A percentile compares a stretch with the other conserved stretches of the same genome.
phyloP scores from a whole-genome alignment of 139 green algal genomes.

The Chlorella vulgaris region DNA sequence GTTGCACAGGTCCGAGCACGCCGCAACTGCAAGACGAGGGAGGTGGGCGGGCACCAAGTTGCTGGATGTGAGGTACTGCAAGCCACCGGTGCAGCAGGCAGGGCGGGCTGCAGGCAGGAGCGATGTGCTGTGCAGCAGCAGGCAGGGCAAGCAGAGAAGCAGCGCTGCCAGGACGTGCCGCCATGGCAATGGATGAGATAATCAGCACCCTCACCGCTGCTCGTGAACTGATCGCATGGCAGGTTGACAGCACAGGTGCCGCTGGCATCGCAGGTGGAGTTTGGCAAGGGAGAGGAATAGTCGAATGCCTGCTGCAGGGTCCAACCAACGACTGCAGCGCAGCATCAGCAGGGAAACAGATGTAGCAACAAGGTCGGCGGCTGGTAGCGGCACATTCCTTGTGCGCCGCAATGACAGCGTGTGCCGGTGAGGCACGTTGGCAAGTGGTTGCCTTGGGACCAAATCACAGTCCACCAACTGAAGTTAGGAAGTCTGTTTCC shows the following conservation, averaged over 20 bases:
- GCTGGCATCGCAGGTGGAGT: not conserved
- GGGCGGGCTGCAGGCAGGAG: no score
- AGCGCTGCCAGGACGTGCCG: no score
- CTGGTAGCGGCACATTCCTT: not conserved
- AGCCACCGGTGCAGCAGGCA: no score
- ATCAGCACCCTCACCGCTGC: not conserved
- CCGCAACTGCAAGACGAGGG: not conserved
- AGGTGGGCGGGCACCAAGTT: not conserved
- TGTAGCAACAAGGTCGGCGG: not conserved
- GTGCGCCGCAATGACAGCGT: not conserved
- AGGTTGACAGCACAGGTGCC: not conserved
- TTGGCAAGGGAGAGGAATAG: not conserved
- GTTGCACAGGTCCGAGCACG: conserved; percentile 2
- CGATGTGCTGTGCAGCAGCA: no score
- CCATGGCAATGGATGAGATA: no score
- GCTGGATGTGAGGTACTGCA: not conserved
- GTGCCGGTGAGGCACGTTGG: no score
- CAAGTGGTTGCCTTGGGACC: no score
- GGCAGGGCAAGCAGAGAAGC: no score
- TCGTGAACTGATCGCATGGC: not conserved
- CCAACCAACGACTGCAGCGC: not conserved
- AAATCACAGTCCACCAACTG: no score
- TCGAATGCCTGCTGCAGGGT: not conserved
- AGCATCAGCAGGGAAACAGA: not conserved
- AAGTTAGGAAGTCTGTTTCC: no score